Evolutionary conservation across 2,329 filamentous ascomycete genomes (phyloP).

Genomic region (Neospermospora avenae): DNA sequence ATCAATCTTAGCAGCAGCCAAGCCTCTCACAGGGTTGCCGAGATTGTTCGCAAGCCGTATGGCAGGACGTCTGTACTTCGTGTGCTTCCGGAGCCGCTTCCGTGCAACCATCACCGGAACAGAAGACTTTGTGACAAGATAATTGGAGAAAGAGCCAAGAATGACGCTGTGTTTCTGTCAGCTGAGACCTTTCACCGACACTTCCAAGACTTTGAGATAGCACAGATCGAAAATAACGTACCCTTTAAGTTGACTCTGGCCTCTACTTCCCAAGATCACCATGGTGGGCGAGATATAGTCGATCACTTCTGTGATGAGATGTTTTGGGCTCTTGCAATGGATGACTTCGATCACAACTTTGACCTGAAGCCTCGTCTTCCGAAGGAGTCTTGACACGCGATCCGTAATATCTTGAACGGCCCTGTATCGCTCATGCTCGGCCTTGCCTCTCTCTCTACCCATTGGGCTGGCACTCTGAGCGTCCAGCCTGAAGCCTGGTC

Average conservation of each 20-base stretch:
- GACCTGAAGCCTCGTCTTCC: constrained; percentile 90
- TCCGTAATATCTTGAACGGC: constrained; percentile 84
- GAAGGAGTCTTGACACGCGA: constrained; percentile 76
- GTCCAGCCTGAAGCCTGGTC: constrained; percentile 24
- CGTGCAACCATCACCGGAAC: constrained; percentile 97
- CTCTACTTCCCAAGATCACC: constrained; percentile 88
- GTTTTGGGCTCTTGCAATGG: constrained; percentile 96
- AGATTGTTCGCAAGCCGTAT: constrained; percentile 80
- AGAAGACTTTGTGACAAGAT: constrained; percentile 92
- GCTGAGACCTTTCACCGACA: constrained; percentile 3
- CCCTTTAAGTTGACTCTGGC: constrained; percentile 90
- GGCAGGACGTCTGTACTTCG: constrained; percentile 70
- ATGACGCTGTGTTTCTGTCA: constrained; percentile 62
- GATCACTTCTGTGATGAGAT: constrained; percentile 96
- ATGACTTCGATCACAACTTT: constrained; percentile 93
- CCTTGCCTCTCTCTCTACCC: constrained; percentile 50
- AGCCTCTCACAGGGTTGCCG: constrained; percentile 50
- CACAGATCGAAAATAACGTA: constrained; percentile 43
- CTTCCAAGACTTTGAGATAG: background rate
- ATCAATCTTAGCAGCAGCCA: constrained; percentile 21
- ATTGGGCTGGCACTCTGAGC: constrained; percentile 29
- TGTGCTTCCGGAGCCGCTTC: constrained; percentile 83
- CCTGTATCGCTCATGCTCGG: constrained; percentile 75
- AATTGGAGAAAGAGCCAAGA: constrained; percentile 94
- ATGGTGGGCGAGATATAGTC: constrained; percentile 88